A percentile compares a stretch with the other conserved stretches of the same genome.
Evolutionary conservation across 2,329 filamentous ascomycete genomes (phyloP).

Genomic region (Nothophaeocryptopus gaeumannii): DNA sequence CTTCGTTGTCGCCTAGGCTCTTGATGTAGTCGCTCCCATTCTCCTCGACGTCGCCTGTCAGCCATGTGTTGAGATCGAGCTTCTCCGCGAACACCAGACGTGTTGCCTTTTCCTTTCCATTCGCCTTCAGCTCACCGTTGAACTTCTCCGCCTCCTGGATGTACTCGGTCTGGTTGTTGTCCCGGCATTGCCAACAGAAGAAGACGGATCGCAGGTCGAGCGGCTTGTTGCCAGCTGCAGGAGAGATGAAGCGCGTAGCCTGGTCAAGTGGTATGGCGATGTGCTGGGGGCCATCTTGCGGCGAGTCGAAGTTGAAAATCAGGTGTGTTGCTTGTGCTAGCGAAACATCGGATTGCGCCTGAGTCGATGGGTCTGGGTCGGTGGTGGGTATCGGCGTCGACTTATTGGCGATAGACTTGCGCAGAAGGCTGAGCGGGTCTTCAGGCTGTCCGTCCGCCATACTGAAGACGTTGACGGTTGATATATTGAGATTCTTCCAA

Average conservation of each 20-base stretch:
- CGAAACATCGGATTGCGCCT: slow-evolving; percentile 58
- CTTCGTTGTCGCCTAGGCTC: slow-evolving; percentile 65
- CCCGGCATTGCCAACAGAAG: slow-evolving; percentile 93
- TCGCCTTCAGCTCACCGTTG: slow-evolving; percentile 65
- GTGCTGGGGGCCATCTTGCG: slow-evolving; percentile 53
- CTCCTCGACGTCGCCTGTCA: slow-evolving; percentile 84
- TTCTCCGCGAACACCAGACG: slow-evolving; percentile 90
- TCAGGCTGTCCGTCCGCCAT: slow-evolving; percentile 41
- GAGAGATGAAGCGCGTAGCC: slow-evolving; percentile 84
- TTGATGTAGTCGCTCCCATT: slow-evolving; percentile 85
- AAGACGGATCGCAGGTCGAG: slow-evolving; percentile 85
- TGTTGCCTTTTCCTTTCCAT: slow-evolving; percentile 67
- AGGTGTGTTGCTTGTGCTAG: slow-evolving; percentile 73
- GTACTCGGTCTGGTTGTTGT: slow-evolving; percentile 86
- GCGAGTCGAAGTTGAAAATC: slow-evolving; percentile 36
- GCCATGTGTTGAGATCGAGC: slow-evolving; percentile 86
- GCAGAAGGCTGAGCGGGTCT: slow-evolving; percentile 77
- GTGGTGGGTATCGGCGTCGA: slow-evolving; percentile 71
- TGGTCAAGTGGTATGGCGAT: slow-evolving; percentile 44
- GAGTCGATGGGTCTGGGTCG: slow-evolving; percentile 58
- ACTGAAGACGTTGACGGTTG: background rate
- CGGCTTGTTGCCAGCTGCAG: slow-evolving; percentile 38
- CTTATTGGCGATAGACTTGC: slow-evolving; percentile 72
- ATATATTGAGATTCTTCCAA: too few species aligned
- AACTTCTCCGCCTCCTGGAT: slow-evolving; percentile 77